These are phyloP conservation scores for Solanum etuberosum DNA, from an alignment of 257 asterid genomes.

Conservation along the genomic window DNA sequence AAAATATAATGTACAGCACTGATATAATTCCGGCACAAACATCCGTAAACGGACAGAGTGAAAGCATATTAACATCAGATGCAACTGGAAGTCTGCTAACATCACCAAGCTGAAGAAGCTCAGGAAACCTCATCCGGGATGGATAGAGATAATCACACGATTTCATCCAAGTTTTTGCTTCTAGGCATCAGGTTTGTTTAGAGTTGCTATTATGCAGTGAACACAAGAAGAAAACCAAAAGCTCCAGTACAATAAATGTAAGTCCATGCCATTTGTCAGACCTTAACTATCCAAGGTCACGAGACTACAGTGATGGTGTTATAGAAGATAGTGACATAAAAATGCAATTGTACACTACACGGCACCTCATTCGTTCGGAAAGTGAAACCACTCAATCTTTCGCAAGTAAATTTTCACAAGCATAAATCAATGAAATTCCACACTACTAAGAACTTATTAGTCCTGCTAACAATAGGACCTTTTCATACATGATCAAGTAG, in stretches of 20 bases:
- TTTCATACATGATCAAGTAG: neutral
- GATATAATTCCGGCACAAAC: neutral
- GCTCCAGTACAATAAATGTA: neutral
- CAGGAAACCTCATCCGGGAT: neutral
- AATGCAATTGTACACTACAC: neutral
- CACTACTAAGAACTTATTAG: neutral
- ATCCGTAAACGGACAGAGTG: neutral
- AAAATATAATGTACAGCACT: neutral
- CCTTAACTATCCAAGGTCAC: neutral
- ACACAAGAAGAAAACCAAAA: neutral
- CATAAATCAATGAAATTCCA: neutral
- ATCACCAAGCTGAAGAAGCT: neutral
- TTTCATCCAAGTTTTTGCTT: neutral
- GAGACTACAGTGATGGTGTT: neutral
- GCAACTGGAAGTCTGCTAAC: neutral
- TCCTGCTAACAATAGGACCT: neutral
- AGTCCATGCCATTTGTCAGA: neutral
- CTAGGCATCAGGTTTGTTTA: neutral
- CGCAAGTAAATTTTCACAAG: neutral
- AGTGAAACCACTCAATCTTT: neutral
- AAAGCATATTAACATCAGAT: neutral
- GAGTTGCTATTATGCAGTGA: neutral
- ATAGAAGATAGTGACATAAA: neutral
- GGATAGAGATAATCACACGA: neutral
- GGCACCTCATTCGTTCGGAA: neutral